phyloP scores from a whole-genome alignment of 257 asterid genomes.

The Euphrasia confusa region DNA sequence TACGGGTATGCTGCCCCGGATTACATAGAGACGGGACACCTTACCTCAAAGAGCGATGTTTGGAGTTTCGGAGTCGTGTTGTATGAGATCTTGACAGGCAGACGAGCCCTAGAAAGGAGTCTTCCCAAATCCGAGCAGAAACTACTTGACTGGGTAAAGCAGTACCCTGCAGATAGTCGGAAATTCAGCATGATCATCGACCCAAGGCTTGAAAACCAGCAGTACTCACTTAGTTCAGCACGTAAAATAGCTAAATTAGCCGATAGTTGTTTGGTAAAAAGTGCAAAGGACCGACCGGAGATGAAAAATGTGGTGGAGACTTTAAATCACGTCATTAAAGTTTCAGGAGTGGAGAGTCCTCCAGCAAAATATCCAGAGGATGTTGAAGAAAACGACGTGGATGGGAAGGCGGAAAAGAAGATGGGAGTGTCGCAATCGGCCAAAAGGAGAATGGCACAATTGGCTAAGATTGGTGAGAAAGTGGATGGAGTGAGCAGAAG shows the following conservation, averaged over 20 bases:
- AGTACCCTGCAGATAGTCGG: conserved; percentile 47
- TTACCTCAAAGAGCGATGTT: conserved; percentile 87
- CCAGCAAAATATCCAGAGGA: conserved; percentile 21
- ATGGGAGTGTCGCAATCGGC: conserved; percentile 58
- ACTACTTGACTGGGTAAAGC: conserved; percentile 75
- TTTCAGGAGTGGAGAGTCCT: conserved; percentile 33
- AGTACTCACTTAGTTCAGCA: conserved; percentile 59
- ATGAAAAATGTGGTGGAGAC: conserved; percentile 83
- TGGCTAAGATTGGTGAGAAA: conserved; percentile 63
- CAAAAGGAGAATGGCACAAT: conserved; percentile 68
- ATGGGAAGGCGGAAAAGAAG: conserved; percentile 16
- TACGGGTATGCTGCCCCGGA: conserved; percentile 99
- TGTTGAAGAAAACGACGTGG: conserved; percentile 32
- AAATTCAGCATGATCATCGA: conserved; percentile 66
- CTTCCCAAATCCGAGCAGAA: conserved; percentile 72
- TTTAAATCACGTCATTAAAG: conserved; percentile 47
- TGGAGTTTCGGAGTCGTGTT: conserved; percentile 95
- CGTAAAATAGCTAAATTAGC: conserved; percentile 63
- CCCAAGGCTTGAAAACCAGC: conserved; percentile 59
- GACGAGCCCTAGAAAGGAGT: conserved; percentile 70
- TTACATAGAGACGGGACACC: conserved; percentile 89
- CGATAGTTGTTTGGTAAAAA: conserved; percentile 63
- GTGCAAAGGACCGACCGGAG: conserved; percentile 71
- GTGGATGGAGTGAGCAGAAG: conserved; percentile 56
- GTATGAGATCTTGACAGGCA: conserved; percentile 76